Base-by-base conservation (phyloP, 768 basidiomycete species). In the Tylopilus vinaceipallidus region DNA sequence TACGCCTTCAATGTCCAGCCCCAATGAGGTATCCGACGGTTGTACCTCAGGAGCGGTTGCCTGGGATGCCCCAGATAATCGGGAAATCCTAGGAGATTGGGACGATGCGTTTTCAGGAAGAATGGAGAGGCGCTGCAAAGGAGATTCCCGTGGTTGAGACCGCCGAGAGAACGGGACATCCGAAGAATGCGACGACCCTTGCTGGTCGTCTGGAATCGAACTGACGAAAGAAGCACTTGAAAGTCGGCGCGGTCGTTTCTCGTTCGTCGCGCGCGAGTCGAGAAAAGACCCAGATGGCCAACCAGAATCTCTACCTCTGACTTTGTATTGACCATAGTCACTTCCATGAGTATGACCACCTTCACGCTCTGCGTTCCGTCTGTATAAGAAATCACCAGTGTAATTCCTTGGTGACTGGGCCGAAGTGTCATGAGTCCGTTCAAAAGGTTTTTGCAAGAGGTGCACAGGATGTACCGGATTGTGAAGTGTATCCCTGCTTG, bases 1-100 rank as follows among this genome's bases (percentile, higher is more conserved):
- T n/a, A 73, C 79, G 44, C 81, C 81, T 43, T 91, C 86, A 26
- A 88, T 60, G 47, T 83, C 81, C 29, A 72, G 64, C 22, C 53
- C 50, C 33, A 65, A 61, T 6, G 69, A 42, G 11, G 61, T 50
- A 35, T 63, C 64, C 17, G 62, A 54, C 17, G 33, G 30, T 6
- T 56, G 48, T 14, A 45, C 42, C 35, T 77, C 78, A 35, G 77
- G 71, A 9, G 68, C 59, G 4, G 71, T 55, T 22, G 75, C 49
- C 53, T 77, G 75, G 0, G 76, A 75, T 23, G 74, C 53, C 8
- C 70, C 64, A 32, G 78, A 75, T 17, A 77, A 78, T 45, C 75
- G 76, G 3, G 76, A 64, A 57, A 47, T 59, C 65, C 49, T 46
- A 6, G 50, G 42, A 36, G 29, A 20, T 26, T 50, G 54, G 2